Percentiles rank a stretch among this genome's conserved stretches.
Evolutionary conservation across 495 filamentous ascomycete genomes (phyloP).

Genomic region (Hypoxylon fragiforme): DNA sequence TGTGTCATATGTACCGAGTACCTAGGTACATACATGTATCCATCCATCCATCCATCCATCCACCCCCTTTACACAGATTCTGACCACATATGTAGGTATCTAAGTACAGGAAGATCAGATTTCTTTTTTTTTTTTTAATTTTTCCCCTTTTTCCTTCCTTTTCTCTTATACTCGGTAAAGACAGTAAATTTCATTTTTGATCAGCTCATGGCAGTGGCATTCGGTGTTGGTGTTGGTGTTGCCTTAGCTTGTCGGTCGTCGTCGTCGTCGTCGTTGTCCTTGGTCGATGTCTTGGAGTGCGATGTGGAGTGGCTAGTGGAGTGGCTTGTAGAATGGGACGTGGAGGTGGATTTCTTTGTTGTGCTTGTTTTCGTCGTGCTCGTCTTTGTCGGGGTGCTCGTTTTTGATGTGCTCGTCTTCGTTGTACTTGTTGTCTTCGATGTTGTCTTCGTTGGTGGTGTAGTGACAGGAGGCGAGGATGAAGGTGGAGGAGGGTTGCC

Average conservation of each 20-base stretch:
- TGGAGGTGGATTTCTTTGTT: slow-evolving; percentile 8
- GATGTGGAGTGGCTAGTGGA: slow-evolving; percentile 20
- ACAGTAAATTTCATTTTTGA: too few relatives aligned
- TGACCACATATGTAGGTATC: too few relatives aligned
- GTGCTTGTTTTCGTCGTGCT: slow-evolving; percentile 12
- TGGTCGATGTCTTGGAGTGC: slow-evolving; percentile 6
- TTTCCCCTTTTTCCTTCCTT: too few relatives aligned
- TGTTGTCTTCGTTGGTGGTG: slow-evolving; percentile 2
- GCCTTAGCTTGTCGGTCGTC: slow-evolving; percentile 6
- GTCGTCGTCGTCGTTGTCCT: too few relatives aligned
- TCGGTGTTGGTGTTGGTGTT: too few relatives aligned
- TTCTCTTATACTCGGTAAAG: neutral
- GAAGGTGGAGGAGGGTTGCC: slow-evolving; percentile 22
- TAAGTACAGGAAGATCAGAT: too few relatives aligned
- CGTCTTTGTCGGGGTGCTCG: slow-evolving; percentile 18
- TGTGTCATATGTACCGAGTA: too few relatives aligned
- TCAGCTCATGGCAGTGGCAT: too few relatives aligned
- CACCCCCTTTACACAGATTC: too few relatives aligned
- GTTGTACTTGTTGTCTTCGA: slow-evolving; percentile 10
- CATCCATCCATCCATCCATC: too few relatives aligned
- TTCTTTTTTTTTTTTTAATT: too few relatives aligned
- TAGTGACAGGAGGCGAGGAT: slow-evolving; percentile 9
- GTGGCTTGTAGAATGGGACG: slow-evolving; percentile 16
- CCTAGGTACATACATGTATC: too few relatives aligned
- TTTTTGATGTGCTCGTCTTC: slow-evolving; percentile 21